phyloP scores from a whole-genome alignment of 1,284 basidiomycete species.

The Mycena sp. region DNA sequence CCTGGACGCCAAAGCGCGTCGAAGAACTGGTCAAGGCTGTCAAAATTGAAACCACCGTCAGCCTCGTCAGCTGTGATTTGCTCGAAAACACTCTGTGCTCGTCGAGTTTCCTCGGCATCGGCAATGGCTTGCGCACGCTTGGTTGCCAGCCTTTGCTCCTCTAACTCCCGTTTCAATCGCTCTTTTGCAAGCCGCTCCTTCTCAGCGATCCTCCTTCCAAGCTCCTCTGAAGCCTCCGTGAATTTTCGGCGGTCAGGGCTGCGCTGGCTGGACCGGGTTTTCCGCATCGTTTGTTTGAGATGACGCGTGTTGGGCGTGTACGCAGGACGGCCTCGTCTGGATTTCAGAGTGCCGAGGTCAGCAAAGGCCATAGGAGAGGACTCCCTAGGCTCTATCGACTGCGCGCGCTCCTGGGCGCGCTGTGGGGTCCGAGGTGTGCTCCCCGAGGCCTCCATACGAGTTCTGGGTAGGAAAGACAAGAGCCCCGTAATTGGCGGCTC shows the following conservation, averaged over 20 bases:
- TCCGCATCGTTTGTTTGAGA: not conserved
- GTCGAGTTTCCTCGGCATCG: not conserved
- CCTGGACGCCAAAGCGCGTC: constrained; percentile 4
- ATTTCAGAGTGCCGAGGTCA: not conserved
- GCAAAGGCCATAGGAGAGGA: not conserved
- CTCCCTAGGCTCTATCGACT: not conserved
- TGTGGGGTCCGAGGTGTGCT: not conserved
- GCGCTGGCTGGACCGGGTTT: not conserved
- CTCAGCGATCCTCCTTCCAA: not conserved
- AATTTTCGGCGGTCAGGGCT: not conserved
- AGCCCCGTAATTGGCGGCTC: too few relatives aligned
- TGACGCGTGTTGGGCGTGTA: not conserved
- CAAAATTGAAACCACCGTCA: constrained; percentile 1
- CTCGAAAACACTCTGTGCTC: not conserved
- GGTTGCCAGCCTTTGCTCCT: not conserved
- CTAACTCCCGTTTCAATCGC: not conserved
- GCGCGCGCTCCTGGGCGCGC: not conserved
- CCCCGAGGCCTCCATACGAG: not conserved
- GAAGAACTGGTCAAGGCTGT: not conserved
- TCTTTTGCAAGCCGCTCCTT: not conserved
- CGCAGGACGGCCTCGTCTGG: not conserved
- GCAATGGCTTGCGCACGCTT: not conserved
- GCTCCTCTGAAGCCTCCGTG: not conserved
- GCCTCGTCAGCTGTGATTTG: not conserved
- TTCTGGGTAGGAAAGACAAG: not conserved